phyloP scores from a whole-genome alignment of 2,329 filamentous ascomycete genomes.

The Macrophomina tecta region DNA sequence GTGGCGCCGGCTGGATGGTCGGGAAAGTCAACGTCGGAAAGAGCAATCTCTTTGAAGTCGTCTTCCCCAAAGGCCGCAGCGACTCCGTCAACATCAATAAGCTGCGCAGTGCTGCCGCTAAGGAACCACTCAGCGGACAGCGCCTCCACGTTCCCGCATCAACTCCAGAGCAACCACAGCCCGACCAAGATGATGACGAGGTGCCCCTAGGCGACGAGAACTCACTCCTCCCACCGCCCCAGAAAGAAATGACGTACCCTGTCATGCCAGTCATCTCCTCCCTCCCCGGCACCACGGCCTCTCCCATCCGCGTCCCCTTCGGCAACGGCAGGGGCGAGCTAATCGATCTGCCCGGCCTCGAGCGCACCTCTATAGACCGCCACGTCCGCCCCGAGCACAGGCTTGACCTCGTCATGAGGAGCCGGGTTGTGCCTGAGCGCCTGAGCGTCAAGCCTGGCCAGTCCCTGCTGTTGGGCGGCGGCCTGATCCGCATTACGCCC shows the following conservation, averaged over 20 bases:
- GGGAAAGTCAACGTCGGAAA: conserved; percentile 99
- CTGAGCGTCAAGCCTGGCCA: conserved; percentile 74
- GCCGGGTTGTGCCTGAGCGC: conserved; percentile 75
- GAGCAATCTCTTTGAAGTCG: conserved; percentile 84
- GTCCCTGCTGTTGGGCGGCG: conserved; percentile 79
- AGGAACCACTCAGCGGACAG: conserved; percentile 30
- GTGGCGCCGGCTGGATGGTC: conserved; percentile 91
- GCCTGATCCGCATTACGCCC: conserved; percentile 87
- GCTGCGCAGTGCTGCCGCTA: conserved; percentile 41
- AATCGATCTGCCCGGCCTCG: conserved; percentile 88
- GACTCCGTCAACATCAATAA: conserved; percentile 43
- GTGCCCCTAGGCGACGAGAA: conserved; percentile 35
- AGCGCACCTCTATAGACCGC: conserved; percentile 72
- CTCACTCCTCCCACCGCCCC: conserved; percentile 75
- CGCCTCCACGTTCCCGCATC: conserved; percentile 27
- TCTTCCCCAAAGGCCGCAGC: conserved; percentile 75
- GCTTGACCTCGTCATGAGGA: conserved; percentile 76
- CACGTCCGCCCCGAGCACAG: conserved; percentile 72
- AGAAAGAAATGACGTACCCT: conserved; percentile 75
- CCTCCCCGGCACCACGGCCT: conserved; percentile 91
- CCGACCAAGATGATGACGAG: background rate
- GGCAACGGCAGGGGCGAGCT: conserved; percentile 86
- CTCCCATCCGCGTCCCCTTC: conserved; percentile 91
- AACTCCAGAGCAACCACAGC: conserved; percentile 31
- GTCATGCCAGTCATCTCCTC: conserved; percentile 85